A percentile compares a stretch with the other conserved stretches of the same genome.
These are phyloP conservation scores for Talaromyces albobiverticillius DNA, from an alignment of 2,329 filamentous ascomycete genomes.

Conservation along the genomic window DNA sequence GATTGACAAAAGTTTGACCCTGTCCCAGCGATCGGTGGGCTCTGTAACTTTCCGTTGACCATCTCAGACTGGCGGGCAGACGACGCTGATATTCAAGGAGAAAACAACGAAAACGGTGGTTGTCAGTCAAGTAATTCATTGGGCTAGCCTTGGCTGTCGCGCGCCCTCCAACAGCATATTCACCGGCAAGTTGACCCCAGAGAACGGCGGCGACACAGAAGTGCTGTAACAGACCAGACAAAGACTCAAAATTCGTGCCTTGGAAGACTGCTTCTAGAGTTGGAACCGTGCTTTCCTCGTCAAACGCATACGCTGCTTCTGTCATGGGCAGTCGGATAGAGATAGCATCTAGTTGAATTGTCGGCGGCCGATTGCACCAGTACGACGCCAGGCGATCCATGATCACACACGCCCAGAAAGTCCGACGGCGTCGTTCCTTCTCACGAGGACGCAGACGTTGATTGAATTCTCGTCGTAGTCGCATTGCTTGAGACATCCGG, in stretches of 20 bases:
- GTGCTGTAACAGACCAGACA: not conserved
- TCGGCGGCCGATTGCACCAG: not conserved
- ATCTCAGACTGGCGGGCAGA: not conserved
- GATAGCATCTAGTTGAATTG: conserved; percentile 1
- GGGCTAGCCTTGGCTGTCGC: conserved; percentile 2
- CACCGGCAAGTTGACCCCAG: not conserved
- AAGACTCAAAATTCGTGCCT: not conserved
- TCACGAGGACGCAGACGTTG: conserved; percentile 1
- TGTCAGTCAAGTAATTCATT: not conserved
- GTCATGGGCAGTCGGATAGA: not conserved
- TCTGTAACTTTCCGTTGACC: conserved; percentile 1
- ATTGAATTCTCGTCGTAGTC: not conserved
- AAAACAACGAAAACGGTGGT: not conserved
- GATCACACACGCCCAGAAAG: not conserved
- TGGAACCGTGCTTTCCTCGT: not conserved
- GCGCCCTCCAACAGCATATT: not conserved
- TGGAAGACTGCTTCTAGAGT: not conserved
- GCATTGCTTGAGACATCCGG: not conserved
- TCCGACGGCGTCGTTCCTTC: conserved; percentile 1
- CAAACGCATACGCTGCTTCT: not conserved
- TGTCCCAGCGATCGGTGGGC: not conserved
- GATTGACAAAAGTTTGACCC: not conserved
- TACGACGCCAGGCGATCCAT: conserved; percentile 1
- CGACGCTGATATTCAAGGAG: not conserved
- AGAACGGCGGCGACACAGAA: not conserved